Base-by-base conservation (phyloP, 257 asterid genomes). In the Solanum tarapatanum region DNA sequence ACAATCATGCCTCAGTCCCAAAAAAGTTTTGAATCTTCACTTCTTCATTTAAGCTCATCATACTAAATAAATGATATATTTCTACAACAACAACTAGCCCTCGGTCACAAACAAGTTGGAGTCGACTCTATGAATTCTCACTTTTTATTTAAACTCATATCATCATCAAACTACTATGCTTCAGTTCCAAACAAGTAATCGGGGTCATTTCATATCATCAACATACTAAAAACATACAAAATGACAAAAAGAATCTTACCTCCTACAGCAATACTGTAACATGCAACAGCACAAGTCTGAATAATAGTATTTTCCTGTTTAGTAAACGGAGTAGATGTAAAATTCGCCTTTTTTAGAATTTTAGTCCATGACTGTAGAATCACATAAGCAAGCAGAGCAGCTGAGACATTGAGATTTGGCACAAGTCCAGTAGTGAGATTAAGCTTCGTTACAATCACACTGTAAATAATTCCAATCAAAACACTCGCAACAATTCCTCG, bases 211-310 rank as follows among this genome's bases (percentile, higher is more conserved):
- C 11, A 35, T 74, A 35, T 74, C 11, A 5, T 74, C 51, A 74
- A 21, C 51, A 74, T 21, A 74, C 48, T 4, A 33, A 33, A 13
- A 28, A 3, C 37, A 28, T 28, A 28, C 76, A 69, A 69, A 28
- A 68, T 68, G 76, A 14, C 1, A 36, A 32, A 24, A 26, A 45
- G 19, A 69, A 1, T 8, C 48, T 69, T 32, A 89, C 91, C 91
- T 86, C 91, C 91, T 7, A 83, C 89, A 55, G 91, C 64, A 86
- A 89, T 89, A 24, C 91, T 89, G 66, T 89, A 89, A 75, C 91
- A 89, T 28, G 91, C 91, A 89, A 89, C 91, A 51, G 91, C 91
- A 87, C 89, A 86, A 17, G 91, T 89, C 86, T 89, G 91, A 64
- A 89, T 87, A 60, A 89, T 75, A 17, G 91, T 89, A 75, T 89